A percentile compares a stretch with the other conserved stretches of the same genome.
Conservation (phyloP, 257 asterid species). For the Echites panduratus region DNA sequence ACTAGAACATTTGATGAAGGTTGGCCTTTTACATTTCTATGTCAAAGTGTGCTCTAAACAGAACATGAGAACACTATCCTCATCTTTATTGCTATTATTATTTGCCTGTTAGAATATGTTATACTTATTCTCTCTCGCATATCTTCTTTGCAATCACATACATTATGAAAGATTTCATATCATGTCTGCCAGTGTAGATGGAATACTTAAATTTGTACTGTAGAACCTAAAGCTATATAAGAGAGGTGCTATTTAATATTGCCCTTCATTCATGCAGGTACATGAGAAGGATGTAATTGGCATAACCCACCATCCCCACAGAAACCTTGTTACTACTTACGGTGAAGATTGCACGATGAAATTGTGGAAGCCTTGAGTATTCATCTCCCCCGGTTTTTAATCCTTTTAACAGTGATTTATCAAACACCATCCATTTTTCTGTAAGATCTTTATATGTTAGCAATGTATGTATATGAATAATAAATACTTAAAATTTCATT, state of each 20-base stretch:
- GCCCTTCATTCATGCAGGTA: conserved; percentile 41
- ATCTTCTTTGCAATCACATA: background rate
- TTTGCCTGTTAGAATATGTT: background rate
- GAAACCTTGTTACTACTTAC: conserved; percentile 78
- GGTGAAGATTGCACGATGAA: conserved; percentile 84
- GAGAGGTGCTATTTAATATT: background rate
- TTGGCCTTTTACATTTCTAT: conserved; percentile 19
- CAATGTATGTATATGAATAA: background rate
- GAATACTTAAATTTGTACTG: no score
- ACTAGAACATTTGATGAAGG: conserved; percentile 97
- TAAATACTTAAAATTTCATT: background rate
- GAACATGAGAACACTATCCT: background rate
- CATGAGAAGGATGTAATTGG: conserved; percentile 97
- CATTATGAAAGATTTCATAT: background rate
- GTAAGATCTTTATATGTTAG: background rate
- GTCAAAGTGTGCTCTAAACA: background rate
- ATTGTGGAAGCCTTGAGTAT: conserved; percentile 74
- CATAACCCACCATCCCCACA: conserved; percentile 86
- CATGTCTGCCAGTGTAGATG: no score
- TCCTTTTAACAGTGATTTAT: background rate
- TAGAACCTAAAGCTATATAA: background rate
- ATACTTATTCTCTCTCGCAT: background rate
- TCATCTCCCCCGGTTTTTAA: no score
- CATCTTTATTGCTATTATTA: no score
- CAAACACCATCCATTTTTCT: background rate